Conservation (phyloP, 352 stramenopile genomes). For the Hyaloperonospora arabidopsidis region DNA sequence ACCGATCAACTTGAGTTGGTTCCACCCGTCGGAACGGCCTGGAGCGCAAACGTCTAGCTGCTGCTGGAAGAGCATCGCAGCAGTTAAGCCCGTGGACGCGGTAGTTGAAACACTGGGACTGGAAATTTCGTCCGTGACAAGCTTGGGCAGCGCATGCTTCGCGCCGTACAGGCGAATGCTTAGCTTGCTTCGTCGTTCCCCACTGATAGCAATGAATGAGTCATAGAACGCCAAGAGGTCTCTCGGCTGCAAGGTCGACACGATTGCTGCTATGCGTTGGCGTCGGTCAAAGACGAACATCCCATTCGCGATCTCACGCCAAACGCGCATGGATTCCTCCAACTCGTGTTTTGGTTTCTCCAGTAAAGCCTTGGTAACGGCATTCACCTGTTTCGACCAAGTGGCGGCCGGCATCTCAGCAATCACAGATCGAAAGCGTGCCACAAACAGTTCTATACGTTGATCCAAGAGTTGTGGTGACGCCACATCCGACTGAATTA, state of each 20-base stretch:
- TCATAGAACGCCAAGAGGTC: conserved; percentile 65
- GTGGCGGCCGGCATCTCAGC: conserved; percentile 24
- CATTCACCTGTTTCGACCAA: conserved; percentile 53
- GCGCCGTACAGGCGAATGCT: conserved; percentile 47
- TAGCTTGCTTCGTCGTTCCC: conserved; percentile 39
- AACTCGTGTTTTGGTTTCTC: conserved; percentile 69
- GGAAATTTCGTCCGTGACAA: conserved; percentile 7
- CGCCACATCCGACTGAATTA: conserved; percentile 77
- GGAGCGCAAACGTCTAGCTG: not conserved
- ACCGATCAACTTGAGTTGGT: conserved; percentile 22
- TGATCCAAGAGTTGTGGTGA: conserved; percentile 55
- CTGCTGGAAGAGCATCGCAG: conserved; percentile 36
- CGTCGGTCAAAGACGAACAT: conserved; percentile 64
- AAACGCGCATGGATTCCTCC: conserved; percentile 55
- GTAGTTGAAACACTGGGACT: not conserved
- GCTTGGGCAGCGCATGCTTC: conserved; percentile 36
- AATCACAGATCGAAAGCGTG: conserved; percentile 34
- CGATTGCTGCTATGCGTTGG: conserved; percentile 39
- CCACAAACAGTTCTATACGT: conserved; percentile 66
- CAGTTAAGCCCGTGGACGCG: conserved; percentile 19
- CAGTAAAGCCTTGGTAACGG: conserved; percentile 45
- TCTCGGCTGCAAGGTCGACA: conserved; percentile 36
- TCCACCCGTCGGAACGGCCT: no score
- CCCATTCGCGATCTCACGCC: conserved; percentile 56
- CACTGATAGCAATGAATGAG: conserved; percentile 31